Percentiles rank a stretch among this genome's conserved stretches.
These are phyloP conservation scores for Rhizopus sp. DNA, from an alignment of 371 early-diverging fungal genomes.

Conservation along the genomic window DNA sequence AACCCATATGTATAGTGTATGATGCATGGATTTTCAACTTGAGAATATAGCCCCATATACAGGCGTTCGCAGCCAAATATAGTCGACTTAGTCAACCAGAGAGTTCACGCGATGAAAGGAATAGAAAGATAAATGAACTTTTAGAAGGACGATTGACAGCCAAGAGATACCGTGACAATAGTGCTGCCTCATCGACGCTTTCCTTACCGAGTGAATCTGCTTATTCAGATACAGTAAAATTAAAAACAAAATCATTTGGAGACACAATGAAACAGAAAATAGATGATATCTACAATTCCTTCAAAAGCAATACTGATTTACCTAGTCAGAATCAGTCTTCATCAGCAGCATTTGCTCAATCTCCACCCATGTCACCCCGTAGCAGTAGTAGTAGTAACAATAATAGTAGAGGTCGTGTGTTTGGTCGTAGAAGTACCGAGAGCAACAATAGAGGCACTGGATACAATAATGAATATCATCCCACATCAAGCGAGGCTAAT, in stretches of 20 bases:
- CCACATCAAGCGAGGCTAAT: conserved; percentile 15
- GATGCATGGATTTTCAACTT: not conserved
- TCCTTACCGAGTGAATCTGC: conserved; percentile 6
- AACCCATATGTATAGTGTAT: not conserved
- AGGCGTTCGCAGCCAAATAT: conserved; percentile 40
- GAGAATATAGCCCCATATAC: conserved; percentile 3
- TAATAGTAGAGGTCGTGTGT: conserved; percentile 23
- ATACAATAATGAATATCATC: conserved; percentile 2
- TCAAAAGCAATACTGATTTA: conserved; percentile 7
- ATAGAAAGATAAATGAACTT: conserved; percentile 42
- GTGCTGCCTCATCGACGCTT: conserved; percentile 9
- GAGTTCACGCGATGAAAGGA: conserved; percentile 33
- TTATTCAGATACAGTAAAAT: conserved; percentile 4
- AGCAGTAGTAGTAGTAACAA: not conserved
- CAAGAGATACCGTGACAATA: conserved; percentile 9
- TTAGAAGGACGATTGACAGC: conserved; percentile 23
- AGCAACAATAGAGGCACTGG: conserved; percentile 7
- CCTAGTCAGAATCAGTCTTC: not conserved
- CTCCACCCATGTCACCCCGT: not conserved
- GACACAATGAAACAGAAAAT: conserved; percentile 33
- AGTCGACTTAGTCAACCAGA: conserved; percentile 19
- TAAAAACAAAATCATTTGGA: conserved; percentile 26
- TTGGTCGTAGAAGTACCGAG: conserved; percentile 29
- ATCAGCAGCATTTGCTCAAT: conserved; percentile 6
- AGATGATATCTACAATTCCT: conserved; percentile 27